Base-by-base conservation (phyloP, 306 rosid species). In the Prunus persica region DNA sequence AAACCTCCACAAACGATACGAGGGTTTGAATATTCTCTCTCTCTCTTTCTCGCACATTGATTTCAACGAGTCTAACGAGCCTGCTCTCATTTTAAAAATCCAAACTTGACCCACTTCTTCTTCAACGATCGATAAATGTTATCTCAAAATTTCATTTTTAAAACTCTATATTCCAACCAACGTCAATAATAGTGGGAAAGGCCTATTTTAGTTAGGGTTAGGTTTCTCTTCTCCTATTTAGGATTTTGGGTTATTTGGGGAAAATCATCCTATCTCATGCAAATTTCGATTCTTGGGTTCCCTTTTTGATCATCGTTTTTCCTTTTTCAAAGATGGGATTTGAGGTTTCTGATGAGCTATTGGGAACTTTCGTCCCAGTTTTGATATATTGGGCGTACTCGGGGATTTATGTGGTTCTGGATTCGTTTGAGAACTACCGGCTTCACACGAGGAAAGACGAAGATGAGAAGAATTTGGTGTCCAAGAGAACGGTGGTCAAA, bases 401-500 rank as follows among this genome's bases (percentile, higher is more conserved):
- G 16, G 98, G 98, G 69, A 74, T 88, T 81, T 96, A 96, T 71
- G 84, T 81, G 71, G 77, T 87, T 38, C 77, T 96, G 28, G 99
- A 91, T 13, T 87, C 86, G 51, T 88, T 87, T 61, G 96, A 93
- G 49, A 87, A 82, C 64, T 91, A 86, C 65, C 84, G 99, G 25
- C 82, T 96, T 71, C 99, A 96, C 82, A 79, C 97, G 2, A 84
- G 71, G 86, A 85, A 84, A 78, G 97, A 91, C 28, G 98, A 96
- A 83, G 93, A 87, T 30, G 98, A 96, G 83, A 96, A 92, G 93
- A 96, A 96, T 83, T 85, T 86, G 92, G 99, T 92, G 2, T 81
- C 98, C 11, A 96, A 92, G 78, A 46, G 63, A 56, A 80, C 87
- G 32, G 99, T 96, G 27, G 90, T 92, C 66, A 89, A 81, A 86